These are phyloP conservation scores for Neodidymelliopsis sp. DNA, from an alignment of 2,329 filamentous ascomycete species.

Conservation along the genomic window DNA sequence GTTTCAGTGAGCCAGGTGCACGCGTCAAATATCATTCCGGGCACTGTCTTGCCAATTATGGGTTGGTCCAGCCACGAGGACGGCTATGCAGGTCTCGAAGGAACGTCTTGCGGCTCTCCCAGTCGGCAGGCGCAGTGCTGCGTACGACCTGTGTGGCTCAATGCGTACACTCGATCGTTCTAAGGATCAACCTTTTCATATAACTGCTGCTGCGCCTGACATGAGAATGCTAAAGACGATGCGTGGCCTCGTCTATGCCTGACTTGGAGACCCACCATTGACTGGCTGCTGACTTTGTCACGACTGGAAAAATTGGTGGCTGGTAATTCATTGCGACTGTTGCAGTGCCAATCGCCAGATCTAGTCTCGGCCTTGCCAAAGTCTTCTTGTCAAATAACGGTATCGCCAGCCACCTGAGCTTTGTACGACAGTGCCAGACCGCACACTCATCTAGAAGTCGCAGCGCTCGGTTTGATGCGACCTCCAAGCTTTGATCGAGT, in stretches of 20 bases:
- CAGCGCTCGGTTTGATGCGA: background rate
- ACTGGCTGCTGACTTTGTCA: conserved; percentile 14
- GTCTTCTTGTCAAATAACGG: conserved; percentile 15
- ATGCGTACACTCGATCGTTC: conserved; percentile 2
- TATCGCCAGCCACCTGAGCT: conserved; percentile 5
- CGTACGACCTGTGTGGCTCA: conserved; percentile 17
- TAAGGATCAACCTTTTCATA: background rate
- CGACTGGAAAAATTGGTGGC: conserved; percentile 14
- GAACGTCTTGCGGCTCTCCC: conserved; percentile 11
- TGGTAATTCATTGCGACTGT: conserved; percentile 15
- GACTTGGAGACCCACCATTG: conserved; percentile 2
- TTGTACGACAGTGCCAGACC: conserved; percentile 7
- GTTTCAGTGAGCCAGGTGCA: conserved; percentile 12
- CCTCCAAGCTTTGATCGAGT: background rate
- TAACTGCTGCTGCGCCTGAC: too few relatives aligned
- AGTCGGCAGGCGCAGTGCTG: conserved; percentile 1
- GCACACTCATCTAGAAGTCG: conserved; percentile 2
- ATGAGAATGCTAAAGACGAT: background rate
- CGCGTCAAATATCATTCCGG: conserved; percentile 22
- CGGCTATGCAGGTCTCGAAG: conserved; percentile 12
- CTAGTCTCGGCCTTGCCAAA: conserved; percentile 4
- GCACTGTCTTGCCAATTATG: conserved; percentile 15
- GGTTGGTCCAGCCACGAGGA: conserved; percentile 16
- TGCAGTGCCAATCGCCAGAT: conserved; percentile 15
- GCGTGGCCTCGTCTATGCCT: background rate